Conservation (phyloP, 2,329 filamentous ascomycete species). For the Fonsecaea pedrosoi region DNA sequence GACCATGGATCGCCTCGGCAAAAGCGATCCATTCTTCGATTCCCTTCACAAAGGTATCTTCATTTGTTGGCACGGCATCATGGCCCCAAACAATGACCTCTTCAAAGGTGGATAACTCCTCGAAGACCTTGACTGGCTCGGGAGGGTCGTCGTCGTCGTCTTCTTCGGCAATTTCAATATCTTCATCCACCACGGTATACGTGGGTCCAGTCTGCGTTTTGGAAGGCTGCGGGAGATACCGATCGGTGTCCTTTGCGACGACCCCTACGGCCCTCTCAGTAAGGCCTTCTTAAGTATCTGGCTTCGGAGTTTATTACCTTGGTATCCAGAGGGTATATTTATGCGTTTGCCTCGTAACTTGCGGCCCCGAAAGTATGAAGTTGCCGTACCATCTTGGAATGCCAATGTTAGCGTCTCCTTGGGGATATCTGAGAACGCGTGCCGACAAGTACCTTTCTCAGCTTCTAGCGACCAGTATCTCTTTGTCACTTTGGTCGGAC, state of each 20-base stretch:
- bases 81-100: conserved; percentile 84
- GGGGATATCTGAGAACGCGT: background rate
- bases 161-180: conserved; percentile 47
- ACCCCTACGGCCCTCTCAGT: conserved; percentile 55
- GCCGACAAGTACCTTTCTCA: conserved; percentile 48
- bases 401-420: conserved; percentile 7
- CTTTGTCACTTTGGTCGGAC: conserved; percentile 67
- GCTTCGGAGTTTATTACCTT: conserved; percentile 50
- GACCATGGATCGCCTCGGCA: conserved; percentile 66
- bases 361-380: conserved; percentile 78
- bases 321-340: conserved; percentile 73
- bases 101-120: conserved; percentile 72
- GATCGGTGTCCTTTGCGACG: conserved; percentile 58
- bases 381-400: conserved; percentile 58
- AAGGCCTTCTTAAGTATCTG: background rate
- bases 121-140: conserved; percentile 63
- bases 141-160: conserved; percentile 55
- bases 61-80: conserved; percentile 68
- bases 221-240: conserved; percentile 28
- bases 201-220: conserved; percentile 16
- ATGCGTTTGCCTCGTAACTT: conserved; percentile 74
- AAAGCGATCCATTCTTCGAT: conserved; percentile 82
- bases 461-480: conserved; percentile 73
- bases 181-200: conserved; percentile 36
- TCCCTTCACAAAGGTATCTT: conserved; percentile 75